Evolutionary conservation across 2,329 filamentous ascomycete genomes (phyloP), one percentile per base, ranked within the genome.

Genomic region (Talaromyces albobiverticillius): DNA sequence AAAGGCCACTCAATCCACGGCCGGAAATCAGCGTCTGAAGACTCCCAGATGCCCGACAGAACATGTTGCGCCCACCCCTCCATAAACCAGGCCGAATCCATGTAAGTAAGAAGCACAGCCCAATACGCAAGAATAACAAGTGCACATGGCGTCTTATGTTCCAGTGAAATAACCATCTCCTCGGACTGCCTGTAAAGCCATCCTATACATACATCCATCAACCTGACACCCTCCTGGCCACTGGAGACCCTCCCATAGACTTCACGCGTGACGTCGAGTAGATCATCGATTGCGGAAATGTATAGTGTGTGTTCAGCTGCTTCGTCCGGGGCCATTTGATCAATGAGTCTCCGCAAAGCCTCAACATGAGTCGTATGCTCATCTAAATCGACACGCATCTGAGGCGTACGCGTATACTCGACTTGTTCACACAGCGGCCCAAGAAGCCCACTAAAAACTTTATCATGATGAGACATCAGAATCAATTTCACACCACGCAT

Each of bases 71-170:
- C 61, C 69, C 69, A 71, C 2, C 63, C 67, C 10, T 52, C 34
- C 63, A 70, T 71, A 38, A 71, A 64, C 69, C 69, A 71, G 0
- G 55, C 53, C 0, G 59, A 57, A 9, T 61, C 50, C 68, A 71
- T 69, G 47, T 64, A 66, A 36, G 58, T 61, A 20, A 71, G 43
- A 4, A 71, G 34, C 6, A 70, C 59, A 34, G 58, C 61, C 68
- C 69, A 71, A 29, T 69, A 57, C 0, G 63, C 63, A 29, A 71
- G 51, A 5, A 70, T 49, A 1, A 67, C 49, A 14, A 71, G 48
- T 1, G 64, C 62, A 26, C 59, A 36, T 4, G 65, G 56, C 10
- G 69, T 61, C 40, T 64, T 67, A 2, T 49, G 43, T 42, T 71
- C 66, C 10, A 71, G 43, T 1, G 6, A 29, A n/a, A n/a, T 20